Evolutionary conservation across 2,329 filamentous ascomycete genomes (phyloP).

Genomic region (Metarhizium album): DNA sequence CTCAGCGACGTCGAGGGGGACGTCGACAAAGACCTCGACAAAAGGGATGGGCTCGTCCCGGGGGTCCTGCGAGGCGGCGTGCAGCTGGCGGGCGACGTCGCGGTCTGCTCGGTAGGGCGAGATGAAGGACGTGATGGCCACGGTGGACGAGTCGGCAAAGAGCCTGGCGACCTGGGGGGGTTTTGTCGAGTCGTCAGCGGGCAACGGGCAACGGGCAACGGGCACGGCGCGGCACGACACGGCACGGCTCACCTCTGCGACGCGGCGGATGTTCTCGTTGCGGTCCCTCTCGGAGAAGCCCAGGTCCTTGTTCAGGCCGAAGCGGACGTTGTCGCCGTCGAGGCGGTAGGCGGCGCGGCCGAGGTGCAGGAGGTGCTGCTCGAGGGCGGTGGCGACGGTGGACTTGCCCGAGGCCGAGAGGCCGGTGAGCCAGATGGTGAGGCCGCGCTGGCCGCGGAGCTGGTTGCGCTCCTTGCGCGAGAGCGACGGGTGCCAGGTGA

Average conservation of each 20-base stretch:
- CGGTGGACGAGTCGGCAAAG: slow-evolving; percentile 79
- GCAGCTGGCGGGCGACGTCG: slow-evolving; percentile 68
- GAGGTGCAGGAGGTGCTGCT: slow-evolving; percentile 88
- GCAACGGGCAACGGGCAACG: too few relatives aligned
- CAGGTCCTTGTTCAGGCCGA: slow-evolving; percentile 95
- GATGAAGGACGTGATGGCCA: slow-evolving; percentile 94
- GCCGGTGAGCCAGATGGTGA: slow-evolving; percentile 96
- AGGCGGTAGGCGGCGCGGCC: slow-evolving; percentile 80
- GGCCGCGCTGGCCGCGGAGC: slow-evolving; percentile 72
- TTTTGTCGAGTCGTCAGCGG: too few relatives aligned
- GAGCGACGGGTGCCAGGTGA: slow-evolving; percentile 80
- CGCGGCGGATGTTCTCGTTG: slow-evolving; percentile 95
- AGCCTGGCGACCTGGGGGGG: slow-evolving; percentile 68
- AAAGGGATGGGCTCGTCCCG: slow-evolving; percentile 69
- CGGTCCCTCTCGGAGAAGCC: slow-evolving; percentile 89
- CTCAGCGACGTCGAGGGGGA: slow-evolving; percentile 85
- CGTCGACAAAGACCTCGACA: slow-evolving; percentile 87
- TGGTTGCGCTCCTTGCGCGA: slow-evolving; percentile 65
- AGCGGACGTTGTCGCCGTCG: slow-evolving; percentile 96
- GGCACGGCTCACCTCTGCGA: slow-evolving; percentile 64
- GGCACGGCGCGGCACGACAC: too few relatives aligned
- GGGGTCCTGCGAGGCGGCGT: slow-evolving; percentile 43
- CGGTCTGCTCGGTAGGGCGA: slow-evolving; percentile 87
- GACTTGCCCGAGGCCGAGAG: slow-evolving; percentile 95
- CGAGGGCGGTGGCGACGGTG: slow-evolving; percentile 89